Evolutionary conservation across 2,329 filamentous ascomycete species (phyloP), one percentile per base, ranked within the genome.

Genomic region (Alternaria infectoria): DNA sequence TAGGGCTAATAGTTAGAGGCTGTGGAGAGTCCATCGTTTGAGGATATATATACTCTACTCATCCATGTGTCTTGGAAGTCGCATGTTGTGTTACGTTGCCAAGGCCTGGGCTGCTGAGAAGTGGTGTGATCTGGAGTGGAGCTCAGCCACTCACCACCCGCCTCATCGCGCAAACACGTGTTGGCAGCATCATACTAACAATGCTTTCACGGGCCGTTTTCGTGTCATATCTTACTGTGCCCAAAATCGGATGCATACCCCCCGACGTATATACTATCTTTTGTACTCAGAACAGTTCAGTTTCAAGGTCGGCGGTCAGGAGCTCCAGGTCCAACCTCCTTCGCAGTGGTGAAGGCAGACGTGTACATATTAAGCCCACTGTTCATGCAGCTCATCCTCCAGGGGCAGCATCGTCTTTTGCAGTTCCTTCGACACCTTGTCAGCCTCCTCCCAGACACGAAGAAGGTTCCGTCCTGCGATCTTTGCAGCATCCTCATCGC

Each of bases 381-480:
- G 59, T 15, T 73, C 72, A 49, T 71, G 54, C 13, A 83, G 59
- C 8, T 81, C 75, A 62, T 85, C 83, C 61, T 85, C 83, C 26
- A 84, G 55, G 12, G 83, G 83, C 47, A 77, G 57, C 30, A 76
- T 77, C 44, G 77, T 74, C 63, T 77, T 79, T 79, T 93, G 90
- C 81, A 97, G 76, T 76, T 86, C 81, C 46, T 82, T 82, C 6
- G 92, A 91, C 43, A 96, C 89, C 23, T 80, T 82, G 67, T 97
- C 94, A 1, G 91, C 92, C 26, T 91, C 90, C 59, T 82, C 86
- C 94, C 93, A 97, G 6, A 97, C 93, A 19, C 94, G 88, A 61
- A 97, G 79, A 3, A 97, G 68, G 77, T 97, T 97, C 4, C 89
- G 87, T 0, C 94, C 94, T 0, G 89, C 91, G 10, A 97, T 83